Base-by-base conservation (phyloP, 1,284 basidiomycete genomes). In the Ustilago nuda region DNA sequence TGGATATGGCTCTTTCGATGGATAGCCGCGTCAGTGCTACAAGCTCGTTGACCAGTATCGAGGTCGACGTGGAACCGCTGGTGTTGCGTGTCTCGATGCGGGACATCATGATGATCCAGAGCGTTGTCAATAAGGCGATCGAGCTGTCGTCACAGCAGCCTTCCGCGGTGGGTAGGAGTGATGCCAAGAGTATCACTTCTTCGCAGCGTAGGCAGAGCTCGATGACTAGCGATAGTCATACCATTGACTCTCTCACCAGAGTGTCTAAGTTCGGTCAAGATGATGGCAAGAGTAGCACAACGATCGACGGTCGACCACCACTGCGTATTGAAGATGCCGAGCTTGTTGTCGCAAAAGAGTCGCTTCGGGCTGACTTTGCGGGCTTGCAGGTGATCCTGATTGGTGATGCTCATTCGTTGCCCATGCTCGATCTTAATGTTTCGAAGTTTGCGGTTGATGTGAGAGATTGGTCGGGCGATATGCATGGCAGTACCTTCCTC, bases 341-440 rank as follows among this genome's bases (percentile, higher is more conserved):
- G 65, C 62, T 85, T 8, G 69, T 85, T n/a, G 62, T 85, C 13
- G 61, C 84, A 11, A 84, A 84, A 48, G 84, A 85, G 52, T 70
- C 72, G 58, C 73, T 85, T 8, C 73, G 63, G 12, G 81, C 83
- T 41, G 78, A 77, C 53, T 76, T 82, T 52, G 82, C 76, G 3
- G 96, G 96, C 3, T 92, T 99, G 87, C 92, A 95, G 73, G 88
- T 99, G 36, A 91, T 99, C 54, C 88, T 99, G 37, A 97, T 99
- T 70, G 94, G 96, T 3, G 97, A 99, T 86, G 87, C 94, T 66
- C 93, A 99, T 82, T 95, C 98, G 81, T 92, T 98, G 81, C 97
- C 97, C 0, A 90, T 98, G 88, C 88, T 99, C 27, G 94, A 99
- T 86, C 86, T 99, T 37, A 92, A 91, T 79, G 89, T 95, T 19